Base-by-base conservation (phyloP, 192 early-diverging fungal species). In the Globomyces pollinis-pini region DNA sequence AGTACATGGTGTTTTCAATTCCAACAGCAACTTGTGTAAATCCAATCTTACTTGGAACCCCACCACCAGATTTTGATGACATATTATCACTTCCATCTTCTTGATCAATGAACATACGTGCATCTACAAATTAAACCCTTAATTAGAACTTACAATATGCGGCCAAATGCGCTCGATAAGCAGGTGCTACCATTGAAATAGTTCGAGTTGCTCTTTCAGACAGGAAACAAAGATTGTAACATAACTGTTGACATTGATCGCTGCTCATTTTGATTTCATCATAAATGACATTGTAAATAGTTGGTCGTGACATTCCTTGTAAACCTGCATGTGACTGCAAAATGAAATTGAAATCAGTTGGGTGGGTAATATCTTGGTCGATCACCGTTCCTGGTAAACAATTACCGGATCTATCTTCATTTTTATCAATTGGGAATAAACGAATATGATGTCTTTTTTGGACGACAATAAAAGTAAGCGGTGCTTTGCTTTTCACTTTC, bases 281-380 rank as follows among this genome's bases (percentile, higher is more conserved):
- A 50, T 85, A 75, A 18, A 98, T 57, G 11, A 95, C 91, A 43
- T 86, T 83, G 74, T 98, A 98, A 57, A 88, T 85, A 1, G 87
- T 86, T 3, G 91, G 87, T 3, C 91, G 77, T 4, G 91, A 93
- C 1, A 91, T 94, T 31, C 94, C 93, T 66, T 93, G 90, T 11
- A 93, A 70, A 23, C 93, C 89, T 4, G 83, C 75, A 47, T 98
- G 94, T 28, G 88, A 83, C 61, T 85, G 85, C n/a, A 84, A 65
- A 55, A 85, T 89, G 60, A 97, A 97, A 55, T 97, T 90, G 58
- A 85, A 88, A 36, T 90, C 83, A 23, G 71, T 74, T 0, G 92
- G 92, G 68, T 94, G 88, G 1, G 79, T 81, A 51, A 94, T 71
- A 0, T 55, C 66, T 18, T 72, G 71, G 50, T 90, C 89, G 18